These are phyloP conservation scores for Yamadazyma nakazawae DNA, from an alignment of 805 yeast species.

Conservation along the genomic window DNA sequence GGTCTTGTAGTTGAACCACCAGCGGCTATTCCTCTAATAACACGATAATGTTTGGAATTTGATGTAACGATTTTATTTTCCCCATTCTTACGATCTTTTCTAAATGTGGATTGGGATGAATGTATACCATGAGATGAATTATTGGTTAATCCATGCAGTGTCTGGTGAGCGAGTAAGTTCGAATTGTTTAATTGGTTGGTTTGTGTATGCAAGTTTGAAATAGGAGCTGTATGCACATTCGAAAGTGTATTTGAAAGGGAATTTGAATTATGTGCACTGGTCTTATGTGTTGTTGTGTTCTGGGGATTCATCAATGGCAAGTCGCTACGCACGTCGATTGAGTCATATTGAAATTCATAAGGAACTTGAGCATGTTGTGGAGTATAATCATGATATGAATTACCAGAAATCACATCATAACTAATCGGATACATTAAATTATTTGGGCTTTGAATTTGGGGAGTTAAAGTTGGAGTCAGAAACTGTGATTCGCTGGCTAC, in stretches of 20 bases:
- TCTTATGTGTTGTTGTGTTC: too few species aligned
- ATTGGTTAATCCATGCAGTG: too few species aligned
- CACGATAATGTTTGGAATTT: conserved; percentile 28
- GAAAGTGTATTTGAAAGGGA: too few species aligned
- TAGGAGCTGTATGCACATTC: too few species aligned
- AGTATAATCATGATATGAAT: conserved; percentile 10
- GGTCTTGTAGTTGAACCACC: conserved; percentile 58
- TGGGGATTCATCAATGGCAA: too few species aligned
- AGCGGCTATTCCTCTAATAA: conserved; percentile 55
- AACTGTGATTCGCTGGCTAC: conserved; percentile 3
- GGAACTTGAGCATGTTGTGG: conserved; percentile 1
- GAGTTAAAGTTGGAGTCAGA: conserved; percentile 13
- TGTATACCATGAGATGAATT: not conserved
- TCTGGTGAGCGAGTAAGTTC: not conserved
- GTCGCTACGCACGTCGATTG: too few species aligned
- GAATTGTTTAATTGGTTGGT: too few species aligned
- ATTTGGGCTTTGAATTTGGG: conserved; percentile 13
- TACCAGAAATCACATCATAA: conserved; percentile 6
- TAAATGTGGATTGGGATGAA: not conserved
- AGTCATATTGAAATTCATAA: too few species aligned
- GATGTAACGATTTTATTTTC: conserved; percentile 16
- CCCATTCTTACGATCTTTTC: conserved; percentile 7
- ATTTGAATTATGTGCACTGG: too few species aligned
- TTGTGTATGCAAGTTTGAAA: too few species aligned
- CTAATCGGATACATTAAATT: conserved; percentile 9